Conservation (phyloP, 2,329 filamentous ascomycete species). For the Aspergillus fructus region DNA sequence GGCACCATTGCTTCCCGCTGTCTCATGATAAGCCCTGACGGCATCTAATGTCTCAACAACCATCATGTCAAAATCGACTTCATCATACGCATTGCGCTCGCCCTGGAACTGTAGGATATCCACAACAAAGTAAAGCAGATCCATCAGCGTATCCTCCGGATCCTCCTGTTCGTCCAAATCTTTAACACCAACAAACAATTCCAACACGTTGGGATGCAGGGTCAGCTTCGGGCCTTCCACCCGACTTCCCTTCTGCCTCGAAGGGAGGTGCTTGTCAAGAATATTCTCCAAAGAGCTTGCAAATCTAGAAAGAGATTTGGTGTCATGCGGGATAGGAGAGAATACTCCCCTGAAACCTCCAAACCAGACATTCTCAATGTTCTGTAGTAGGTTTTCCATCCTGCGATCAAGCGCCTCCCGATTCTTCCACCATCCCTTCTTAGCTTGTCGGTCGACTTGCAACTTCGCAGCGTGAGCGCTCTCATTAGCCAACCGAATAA, state of each 20-base stretch:
- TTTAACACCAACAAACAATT: constrained; percentile 84
- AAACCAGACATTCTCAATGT: constrained; percentile 90
- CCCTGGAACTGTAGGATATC: constrained; percentile 97
- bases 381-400: constrained; percentile 74
- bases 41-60: constrained; percentile 85
- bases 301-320: constrained; percentile 70
- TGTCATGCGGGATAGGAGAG: constrained; percentile 65
- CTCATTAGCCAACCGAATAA: constrained; percentile 77
- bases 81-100: constrained; percentile 93
- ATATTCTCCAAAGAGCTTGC: constrained; percentile 74
- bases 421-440: constrained; percentile 85
- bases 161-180: constrained; percentile 70
- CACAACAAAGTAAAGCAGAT: constrained; percentile 92
- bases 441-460: constrained; percentile 71
- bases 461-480: constrained; percentile 75
- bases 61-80: constrained; percentile 93
- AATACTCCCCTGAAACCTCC: constrained; percentile 96
- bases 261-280: constrained; percentile 81
- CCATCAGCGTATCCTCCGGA: constrained; percentile 84
- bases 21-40: constrained; percentile 71
- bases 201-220: constrained; percentile 69
- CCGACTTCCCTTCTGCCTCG: constrained; percentile 62
- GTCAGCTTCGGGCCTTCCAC: constrained; percentile 53
- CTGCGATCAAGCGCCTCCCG: constrained; percentile 76
- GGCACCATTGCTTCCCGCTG: constrained; percentile 35